Evolutionary conservation across 306 rosid species (phyloP).

Genomic region (Boehmeria nivea): DNA sequence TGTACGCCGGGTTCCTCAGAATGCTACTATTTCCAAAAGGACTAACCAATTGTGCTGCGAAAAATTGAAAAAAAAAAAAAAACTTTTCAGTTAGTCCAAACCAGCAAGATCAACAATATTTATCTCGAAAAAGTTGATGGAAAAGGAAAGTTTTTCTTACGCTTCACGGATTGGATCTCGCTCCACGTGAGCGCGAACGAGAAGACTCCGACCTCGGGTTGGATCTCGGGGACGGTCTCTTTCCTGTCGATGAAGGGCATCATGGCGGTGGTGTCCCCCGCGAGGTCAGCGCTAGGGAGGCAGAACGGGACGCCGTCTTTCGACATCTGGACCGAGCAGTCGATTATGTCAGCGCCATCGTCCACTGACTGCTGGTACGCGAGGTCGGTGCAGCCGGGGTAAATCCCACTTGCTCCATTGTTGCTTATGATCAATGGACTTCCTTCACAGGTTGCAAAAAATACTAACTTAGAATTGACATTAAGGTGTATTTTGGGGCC

Average conservation of each 20-base stretch:
- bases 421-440: constrained; percentile 52
- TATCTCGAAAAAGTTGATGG: too few relatives aligned
- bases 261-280: constrained; percentile 41
- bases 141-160: too few relatives aligned
- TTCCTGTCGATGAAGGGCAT: constrained; percentile 43
- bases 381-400: constrained; percentile 78
- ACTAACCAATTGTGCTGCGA: constrained; percentile 60
- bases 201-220: constrained; percentile 61
- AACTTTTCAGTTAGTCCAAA: too few relatives aligned
- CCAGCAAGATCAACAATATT: too few relatives aligned
- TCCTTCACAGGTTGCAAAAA: constrained; percentile 32
- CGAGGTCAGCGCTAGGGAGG: constrained; percentile 41
- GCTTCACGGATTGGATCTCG: constrained; percentile 65
- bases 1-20: constrained; percentile 64
- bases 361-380: constrained; percentile 71
- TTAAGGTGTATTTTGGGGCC: too few relatives aligned
- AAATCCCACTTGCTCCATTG: constrained; percentile 80
- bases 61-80: constrained; percentile 20
- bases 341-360: constrained; percentile 77
- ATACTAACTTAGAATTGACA: too few relatives aligned
- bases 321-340: constrained; percentile 86
- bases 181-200: constrained; percentile 79
- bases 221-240: constrained; percentile 57
- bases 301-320: constrained; percentile 86
- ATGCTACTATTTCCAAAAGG: constrained; percentile 24